Evolutionary conservation across 2,329 filamentous ascomycete species (phyloP).

Genomic region (Ascochyta lentis): DNA sequence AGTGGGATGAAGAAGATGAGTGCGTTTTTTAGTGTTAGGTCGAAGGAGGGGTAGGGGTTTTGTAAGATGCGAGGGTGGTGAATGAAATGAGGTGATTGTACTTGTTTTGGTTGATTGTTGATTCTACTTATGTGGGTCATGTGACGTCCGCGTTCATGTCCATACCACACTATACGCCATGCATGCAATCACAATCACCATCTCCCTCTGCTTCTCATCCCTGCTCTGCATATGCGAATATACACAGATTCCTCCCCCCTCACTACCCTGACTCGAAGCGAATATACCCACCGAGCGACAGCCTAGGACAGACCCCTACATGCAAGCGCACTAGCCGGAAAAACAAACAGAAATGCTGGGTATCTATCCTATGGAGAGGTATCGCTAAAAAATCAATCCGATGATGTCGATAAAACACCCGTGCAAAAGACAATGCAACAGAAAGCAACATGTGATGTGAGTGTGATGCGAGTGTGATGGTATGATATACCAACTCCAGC

Average conservation of each 20-base stretch:
- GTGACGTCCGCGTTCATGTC: background rate
- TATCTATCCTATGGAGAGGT: conserved; percentile 13
- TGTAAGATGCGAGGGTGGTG: background rate
- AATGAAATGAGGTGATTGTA: background rate
- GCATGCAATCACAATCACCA: no score
- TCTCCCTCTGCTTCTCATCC: no score
- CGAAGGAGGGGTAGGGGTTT: conserved; percentile 32
- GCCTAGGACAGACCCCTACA: conserved; percentile 7
- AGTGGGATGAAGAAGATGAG: conserved; percentile 97
- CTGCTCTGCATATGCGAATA: conserved; percentile 3
- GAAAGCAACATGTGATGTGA: background rate
- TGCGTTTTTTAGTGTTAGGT: conserved; percentile 82
- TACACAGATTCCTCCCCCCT: background rate
- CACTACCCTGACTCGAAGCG: background rate
- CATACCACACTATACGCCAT: no score
- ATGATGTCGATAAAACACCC: conserved; percentile 7
- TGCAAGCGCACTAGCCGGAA: conserved; percentile 1
- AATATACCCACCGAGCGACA: conserved; percentile 1
- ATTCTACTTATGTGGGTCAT: conserved; percentile 3
- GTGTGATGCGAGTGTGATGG: background rate
- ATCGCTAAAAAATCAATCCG: conserved; percentile 5
- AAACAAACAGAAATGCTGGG: background rate
- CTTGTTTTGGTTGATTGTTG: conserved; percentile 1
- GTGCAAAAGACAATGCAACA: background rate
- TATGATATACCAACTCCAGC: background rate